Evolutionary conservation across 2,329 filamentous ascomycete genomes (phyloP).

Genomic region (Ophiostoma sp.): DNA sequence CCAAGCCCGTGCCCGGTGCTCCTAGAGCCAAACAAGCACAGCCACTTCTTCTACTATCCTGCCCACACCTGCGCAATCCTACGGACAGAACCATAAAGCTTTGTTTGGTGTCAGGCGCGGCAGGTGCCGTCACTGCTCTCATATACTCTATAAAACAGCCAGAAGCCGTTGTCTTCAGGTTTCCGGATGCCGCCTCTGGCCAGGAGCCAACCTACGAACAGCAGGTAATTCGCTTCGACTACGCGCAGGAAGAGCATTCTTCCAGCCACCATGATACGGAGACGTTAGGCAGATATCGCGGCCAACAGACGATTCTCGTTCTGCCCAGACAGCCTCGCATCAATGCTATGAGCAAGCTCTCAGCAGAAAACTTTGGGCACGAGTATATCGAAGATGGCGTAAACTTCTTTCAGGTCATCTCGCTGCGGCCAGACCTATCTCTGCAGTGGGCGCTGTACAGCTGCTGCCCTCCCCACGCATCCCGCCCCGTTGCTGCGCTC

Average conservation of each 20-base stretch:
- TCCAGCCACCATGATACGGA: no score
- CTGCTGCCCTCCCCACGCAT: conserved; percentile 6
- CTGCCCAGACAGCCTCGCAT: not conserved
- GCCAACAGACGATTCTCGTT: conserved; percentile 23
- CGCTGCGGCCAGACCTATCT: conserved; percentile 5
- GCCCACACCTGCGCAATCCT: conserved; percentile 41
- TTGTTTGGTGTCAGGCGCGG: conserved; percentile 31
- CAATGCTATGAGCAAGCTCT: not conserved
- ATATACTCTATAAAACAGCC: conserved; percentile 29
- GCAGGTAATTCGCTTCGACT: conserved; percentile 21
- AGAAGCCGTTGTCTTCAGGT: conserved; percentile 30
- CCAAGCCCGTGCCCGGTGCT: not conserved
- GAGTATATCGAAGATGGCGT: not conserved
- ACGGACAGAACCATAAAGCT: conserved; percentile 39
- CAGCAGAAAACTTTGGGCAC: not conserved
- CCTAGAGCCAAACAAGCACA: conserved; percentile 20
- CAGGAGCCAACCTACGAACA: conserved; percentile 27
- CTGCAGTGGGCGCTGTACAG: conserved; percentile 13
- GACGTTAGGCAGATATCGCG: not conserved
- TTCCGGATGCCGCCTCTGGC: conserved; percentile 24
- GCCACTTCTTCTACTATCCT: conserved; percentile 37
- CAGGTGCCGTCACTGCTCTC: conserved; percentile 24
- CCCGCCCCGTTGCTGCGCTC: not conserved
- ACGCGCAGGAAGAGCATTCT: not conserved
- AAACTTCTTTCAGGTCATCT: conserved; percentile 1